phyloP scores from a whole-genome alignment of 1,284 basidiomycete genomes.

The Pyrrhoderma noxium region DNA sequence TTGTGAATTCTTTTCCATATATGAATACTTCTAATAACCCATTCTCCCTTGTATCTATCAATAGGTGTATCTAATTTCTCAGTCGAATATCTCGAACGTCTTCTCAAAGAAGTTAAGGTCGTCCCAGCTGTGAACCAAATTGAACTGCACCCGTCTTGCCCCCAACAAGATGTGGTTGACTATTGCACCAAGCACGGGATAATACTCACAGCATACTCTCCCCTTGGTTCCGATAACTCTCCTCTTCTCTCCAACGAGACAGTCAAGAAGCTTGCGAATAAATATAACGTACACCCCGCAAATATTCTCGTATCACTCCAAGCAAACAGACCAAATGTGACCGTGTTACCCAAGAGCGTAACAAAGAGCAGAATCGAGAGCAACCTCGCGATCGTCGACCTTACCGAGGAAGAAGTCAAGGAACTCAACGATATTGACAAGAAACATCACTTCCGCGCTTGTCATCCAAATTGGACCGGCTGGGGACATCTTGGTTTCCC shows the following conservation, averaged over 20 bases:
- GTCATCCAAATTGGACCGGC: constrained; percentile 56
- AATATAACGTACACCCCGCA: constrained; percentile 45
- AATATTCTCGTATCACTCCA: constrained; percentile 60
- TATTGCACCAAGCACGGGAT: constrained; percentile 59
- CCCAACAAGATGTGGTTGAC: constrained; percentile 55
- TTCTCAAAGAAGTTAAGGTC: constrained; percentile 53
- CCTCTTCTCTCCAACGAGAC: constrained; percentile 31
- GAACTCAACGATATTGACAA: constrained; percentile 52
- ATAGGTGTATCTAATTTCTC: constrained; percentile 67
- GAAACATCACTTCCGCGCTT: constrained; percentile 51
- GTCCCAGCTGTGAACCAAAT: constrained; percentile 79
- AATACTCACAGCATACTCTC: constrained; percentile 66
- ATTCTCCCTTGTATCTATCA: not conserved
- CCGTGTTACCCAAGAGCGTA: constrained; percentile 58
- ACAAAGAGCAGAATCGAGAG: constrained; percentile 46
- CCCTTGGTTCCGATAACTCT: constrained; percentile 40
- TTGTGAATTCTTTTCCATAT: constrained; percentile 14
- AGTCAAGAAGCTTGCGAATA: constrained; percentile 47
- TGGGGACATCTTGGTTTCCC: constrained; percentile 57
- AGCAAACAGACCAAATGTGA: constrained; percentile 52
- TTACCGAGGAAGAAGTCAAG: constrained; percentile 48
- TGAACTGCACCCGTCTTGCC: constrained; percentile 70
- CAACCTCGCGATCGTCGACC: constrained; percentile 50
- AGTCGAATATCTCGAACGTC: constrained; percentile 48
- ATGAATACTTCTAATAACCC: constrained; percentile 17